Conservation (phyloP, 2,329 filamentous ascomycete genomes). For the Alternaria ventricosa region DNA sequence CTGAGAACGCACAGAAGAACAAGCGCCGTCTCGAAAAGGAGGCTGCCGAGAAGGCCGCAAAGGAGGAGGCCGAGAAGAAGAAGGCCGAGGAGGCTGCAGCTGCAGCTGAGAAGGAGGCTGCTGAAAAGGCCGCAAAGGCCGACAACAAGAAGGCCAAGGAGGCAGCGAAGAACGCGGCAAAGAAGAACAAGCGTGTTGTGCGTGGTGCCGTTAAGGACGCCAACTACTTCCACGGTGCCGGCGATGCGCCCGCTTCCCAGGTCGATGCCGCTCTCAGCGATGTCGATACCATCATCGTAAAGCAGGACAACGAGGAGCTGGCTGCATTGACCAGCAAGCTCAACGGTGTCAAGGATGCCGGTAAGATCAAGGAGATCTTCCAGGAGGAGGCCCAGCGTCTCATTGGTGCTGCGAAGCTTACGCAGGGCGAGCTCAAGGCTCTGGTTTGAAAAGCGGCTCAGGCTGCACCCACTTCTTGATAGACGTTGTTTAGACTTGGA, state of each 20-base stretch:
- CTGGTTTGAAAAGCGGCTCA: constrained; percentile 45
- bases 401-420: constrained; percentile 81
- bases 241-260: constrained; percentile 74
- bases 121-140: constrained; percentile 83
- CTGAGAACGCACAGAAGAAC: constrained; percentile 92
- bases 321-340: constrained; percentile 83
- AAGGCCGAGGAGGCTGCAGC: constrained; percentile 84
- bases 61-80: constrained; percentile 82
- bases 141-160: constrained; percentile 96
- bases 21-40: constrained; percentile 91
- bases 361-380: constrained; percentile 87
- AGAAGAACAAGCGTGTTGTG: constrained; percentile 99
- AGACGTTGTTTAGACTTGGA: constrained; percentile 25
- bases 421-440: constrained; percentile 79
- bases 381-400: constrained; percentile 78
- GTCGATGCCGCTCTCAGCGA: constrained; percentile 86
- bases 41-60: constrained; percentile 84
- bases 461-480: constrained; percentile 7
- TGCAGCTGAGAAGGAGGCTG: constrained; percentile 82
- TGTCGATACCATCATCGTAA: constrained; percentile 84
- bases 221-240: constrained; percentile 82
- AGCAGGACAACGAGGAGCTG: constrained; percentile 90
- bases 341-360: constrained; percentile 75
- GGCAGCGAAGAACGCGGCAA: constrained; percentile 96
- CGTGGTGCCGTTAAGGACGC: constrained; percentile 94